Evolutionary conservation across 306 rosid species (phyloP).

Genomic region (Malus orientalis): DNA sequence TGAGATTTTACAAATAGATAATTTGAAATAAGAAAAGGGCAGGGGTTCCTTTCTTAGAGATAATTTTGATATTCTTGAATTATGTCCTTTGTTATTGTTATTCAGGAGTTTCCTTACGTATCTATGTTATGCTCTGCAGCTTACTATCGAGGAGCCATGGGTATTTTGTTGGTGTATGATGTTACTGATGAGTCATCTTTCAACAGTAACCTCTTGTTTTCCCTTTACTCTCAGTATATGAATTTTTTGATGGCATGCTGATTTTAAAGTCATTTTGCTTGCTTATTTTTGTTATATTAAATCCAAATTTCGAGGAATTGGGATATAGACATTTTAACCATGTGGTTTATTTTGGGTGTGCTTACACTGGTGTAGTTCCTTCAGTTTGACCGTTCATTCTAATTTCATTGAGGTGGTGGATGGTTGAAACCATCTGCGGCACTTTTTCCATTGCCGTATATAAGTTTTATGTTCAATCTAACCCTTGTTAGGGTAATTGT

Average conservation of each 20-base stretch:
- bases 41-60: not conserved
- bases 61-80: constrained; percentile 9
- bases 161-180: constrained; percentile 76
- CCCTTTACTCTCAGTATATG: constrained; percentile 16
- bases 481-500: constrained; percentile 7
- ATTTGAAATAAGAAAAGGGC: not conserved
- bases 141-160: constrained; percentile 90
- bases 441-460: not conserved
- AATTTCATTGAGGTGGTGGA: not conserved
- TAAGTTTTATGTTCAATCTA: not conserved
- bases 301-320: not conserved
- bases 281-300: not conserved
- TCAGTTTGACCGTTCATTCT: not conserved
- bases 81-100: not conserved
- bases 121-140: constrained; percentile 43
- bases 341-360: not conserved
- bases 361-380: not conserved
- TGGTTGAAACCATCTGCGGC: not conserved
- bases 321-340: not conserved
- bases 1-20: not conserved
- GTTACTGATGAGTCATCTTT: constrained; percentile 83
- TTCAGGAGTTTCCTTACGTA: constrained; percentile 6
- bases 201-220: constrained; percentile 44
- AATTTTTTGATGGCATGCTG: constrained; percentile 13
- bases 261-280: not conserved